A percentile compares a stretch with the other conserved stretches of the same genome.
Evolutionary conservation across 495 filamentous ascomycete genomes (phyloP).

Genomic region (Saxophila tyrrhenica): DNA sequence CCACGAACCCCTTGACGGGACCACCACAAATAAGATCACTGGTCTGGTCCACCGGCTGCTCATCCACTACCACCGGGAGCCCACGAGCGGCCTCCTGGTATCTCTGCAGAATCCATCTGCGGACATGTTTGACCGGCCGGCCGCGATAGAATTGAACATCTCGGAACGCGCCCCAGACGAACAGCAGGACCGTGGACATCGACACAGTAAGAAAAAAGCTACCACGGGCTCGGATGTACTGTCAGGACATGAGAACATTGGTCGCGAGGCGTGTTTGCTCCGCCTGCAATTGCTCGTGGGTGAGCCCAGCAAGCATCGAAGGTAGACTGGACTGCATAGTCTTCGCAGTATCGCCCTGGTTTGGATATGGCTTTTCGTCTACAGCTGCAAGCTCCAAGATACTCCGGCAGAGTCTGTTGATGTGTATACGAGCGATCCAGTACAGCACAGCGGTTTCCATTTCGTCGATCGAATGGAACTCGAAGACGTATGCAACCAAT

Average conservation of each 20-base stretch:
- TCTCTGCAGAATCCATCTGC: background rate
- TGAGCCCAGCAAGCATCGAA: background rate
- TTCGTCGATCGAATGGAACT: background rate
- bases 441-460: background rate
- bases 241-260: background rate
- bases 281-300: background rate
- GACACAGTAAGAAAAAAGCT: background rate
- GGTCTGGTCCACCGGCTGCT: background rate
- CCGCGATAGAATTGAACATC: background rate
- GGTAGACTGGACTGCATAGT: no score
- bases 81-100: background rate
- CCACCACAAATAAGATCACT: background rate
- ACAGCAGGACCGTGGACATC: background rate
- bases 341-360: no score
- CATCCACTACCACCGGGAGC: background rate
- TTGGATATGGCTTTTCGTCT: background rate
- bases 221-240: background rate
- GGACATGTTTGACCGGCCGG: background rate
- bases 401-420: background rate
- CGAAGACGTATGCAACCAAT: background rate
- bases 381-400: background rate
- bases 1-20: background rate
- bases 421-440: background rate
- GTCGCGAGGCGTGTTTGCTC: background rate
- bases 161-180: background rate